A percentile compares a stretch with the other conserved stretches of the same genome.
phyloP scores from a whole-genome alignment of 2,329 filamentous ascomycete species.

The Phoma sp. region DNA sequence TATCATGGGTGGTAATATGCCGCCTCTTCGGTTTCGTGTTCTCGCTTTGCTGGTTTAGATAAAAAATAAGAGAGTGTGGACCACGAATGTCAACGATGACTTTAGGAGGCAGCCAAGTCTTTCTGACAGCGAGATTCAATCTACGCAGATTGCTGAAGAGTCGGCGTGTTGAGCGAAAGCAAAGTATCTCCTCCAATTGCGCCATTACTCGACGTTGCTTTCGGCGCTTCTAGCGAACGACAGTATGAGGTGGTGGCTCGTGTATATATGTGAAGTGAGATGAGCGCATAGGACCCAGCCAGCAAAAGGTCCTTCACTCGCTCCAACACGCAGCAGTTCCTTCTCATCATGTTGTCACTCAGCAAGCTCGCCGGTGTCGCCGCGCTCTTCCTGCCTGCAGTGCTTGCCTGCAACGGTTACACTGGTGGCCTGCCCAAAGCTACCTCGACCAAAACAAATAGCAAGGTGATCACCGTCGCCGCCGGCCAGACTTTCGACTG shows the following conservation, averaged over 20 bases:
- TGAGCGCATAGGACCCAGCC: neutral
- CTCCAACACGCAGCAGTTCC: neutral
- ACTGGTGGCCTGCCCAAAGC: conserved; percentile 22
- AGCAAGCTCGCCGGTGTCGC: conserved; percentile 13
- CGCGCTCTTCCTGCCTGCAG: conserved; percentile 20
- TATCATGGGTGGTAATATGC: neutral
- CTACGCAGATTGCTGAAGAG: conserved; percentile 1
- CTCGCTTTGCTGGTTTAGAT: no score
- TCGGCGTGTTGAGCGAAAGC: conserved; percentile 2
- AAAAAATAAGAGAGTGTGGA: neutral
- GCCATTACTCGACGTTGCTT: neutral
- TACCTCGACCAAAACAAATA: conserved; percentile 25
- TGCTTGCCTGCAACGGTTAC: conserved; percentile 26
- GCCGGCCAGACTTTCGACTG: conserved; percentile 25
- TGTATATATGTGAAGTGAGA: neutral
- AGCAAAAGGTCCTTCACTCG: neutral
- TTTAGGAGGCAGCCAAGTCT: conserved; percentile 1
- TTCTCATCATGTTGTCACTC: conserved; percentile 9
- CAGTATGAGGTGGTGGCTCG: neutral
- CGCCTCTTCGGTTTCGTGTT: neutral
- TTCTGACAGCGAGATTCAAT: neutral
- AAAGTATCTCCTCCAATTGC: conserved; percentile 10
- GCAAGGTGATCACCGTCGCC: conserved; percentile 24
- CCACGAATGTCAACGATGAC: neutral
- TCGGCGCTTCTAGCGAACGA: neutral